These are phyloP conservation scores for Phytopythium litorale DNA, from an alignment of 352 stramenopile species.

Conservation along the genomic window DNA sequence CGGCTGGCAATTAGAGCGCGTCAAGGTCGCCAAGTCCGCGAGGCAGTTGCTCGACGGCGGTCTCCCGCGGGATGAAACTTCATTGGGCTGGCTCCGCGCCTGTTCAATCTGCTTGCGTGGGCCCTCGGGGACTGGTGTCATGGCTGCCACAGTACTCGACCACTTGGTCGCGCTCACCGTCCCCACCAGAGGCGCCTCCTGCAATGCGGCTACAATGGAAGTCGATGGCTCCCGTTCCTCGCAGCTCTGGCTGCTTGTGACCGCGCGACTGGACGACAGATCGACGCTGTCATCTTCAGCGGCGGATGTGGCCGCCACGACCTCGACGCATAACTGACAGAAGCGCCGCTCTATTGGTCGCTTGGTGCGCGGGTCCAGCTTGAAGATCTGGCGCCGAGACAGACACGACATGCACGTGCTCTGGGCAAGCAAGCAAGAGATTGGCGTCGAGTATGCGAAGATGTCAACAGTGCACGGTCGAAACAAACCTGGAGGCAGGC, in stretches of 20 bases:
- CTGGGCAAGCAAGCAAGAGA: conserved; percentile 6
- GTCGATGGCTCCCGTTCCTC: neutral
- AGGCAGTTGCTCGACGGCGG: neutral
- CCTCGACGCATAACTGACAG: conserved; percentile 28
- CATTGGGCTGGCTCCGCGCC: neutral
- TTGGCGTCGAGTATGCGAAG: neutral
- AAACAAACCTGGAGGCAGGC: conserved; percentile 26
- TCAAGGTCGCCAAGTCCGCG: neutral
- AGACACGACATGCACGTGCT: conserved; percentile 39
- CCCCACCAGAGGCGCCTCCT: no score
- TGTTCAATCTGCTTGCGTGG: neutral
- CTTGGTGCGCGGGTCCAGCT: conserved; percentile 19
- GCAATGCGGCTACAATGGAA: neutral
- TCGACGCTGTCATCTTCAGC: neutral
- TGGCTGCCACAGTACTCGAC: conserved; percentile 1
- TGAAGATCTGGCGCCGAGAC: conserved; percentile 22
- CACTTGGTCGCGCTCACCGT: neutral
- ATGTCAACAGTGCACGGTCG: neutral
- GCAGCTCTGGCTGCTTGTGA: neutral
- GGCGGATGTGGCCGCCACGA: neutral
- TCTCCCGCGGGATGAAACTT: neutral
- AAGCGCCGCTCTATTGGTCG: conserved; percentile 20
- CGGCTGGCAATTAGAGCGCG: neutral
- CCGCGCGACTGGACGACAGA: neutral
- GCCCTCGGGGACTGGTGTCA: neutral